phyloP scores from a whole-genome alignment of 192 early-diverging fungal species.

The Borealophlyctis nickersoniae region DNA sequence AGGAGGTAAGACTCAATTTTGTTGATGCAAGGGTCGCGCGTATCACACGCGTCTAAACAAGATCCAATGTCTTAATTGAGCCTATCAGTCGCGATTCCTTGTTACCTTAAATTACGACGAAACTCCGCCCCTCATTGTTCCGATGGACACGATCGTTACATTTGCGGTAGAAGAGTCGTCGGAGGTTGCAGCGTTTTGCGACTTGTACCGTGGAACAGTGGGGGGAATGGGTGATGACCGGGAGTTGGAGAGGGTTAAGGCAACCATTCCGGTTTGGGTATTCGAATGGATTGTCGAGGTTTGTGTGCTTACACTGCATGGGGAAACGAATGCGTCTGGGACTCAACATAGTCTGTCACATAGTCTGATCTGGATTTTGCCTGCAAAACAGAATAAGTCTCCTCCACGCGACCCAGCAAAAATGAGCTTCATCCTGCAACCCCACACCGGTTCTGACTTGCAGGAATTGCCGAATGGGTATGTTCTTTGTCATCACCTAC shows the following conservation, averaged over 20 bases:
- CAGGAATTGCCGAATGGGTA: constrained; percentile 33
- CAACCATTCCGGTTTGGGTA: constrained; percentile 82
- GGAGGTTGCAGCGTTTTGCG: constrained; percentile 68
- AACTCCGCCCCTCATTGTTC: constrained; percentile 62
- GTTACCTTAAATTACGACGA: constrained; percentile 48
- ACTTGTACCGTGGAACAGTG: constrained; percentile 69
- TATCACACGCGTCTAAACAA: too few relatives aligned
- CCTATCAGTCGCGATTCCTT: too few relatives aligned
- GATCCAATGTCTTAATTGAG: too few relatives aligned
- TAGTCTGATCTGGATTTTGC: background rate
- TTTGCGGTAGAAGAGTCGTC: constrained; percentile 70
- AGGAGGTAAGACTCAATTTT: too few relatives aligned
- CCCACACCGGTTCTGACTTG: constrained; percentile 55
- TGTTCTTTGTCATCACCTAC: background rate
- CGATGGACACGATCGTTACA: constrained; percentile 63
- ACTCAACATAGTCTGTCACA: too few relatives aligned
- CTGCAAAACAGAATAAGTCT: constrained; percentile 67
- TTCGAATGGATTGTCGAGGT: constrained; percentile 69
- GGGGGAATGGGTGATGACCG: constrained; percentile 30
- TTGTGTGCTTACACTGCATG: background rate
- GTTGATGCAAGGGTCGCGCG: too few relatives aligned
- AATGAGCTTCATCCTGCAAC: constrained; percentile 76
- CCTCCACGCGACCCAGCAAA: constrained; percentile 75
- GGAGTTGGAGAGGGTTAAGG: constrained; percentile 49
- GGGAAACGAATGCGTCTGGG: too few relatives aligned